These are phyloP conservation scores for Cymbidium sinense DNA, from an alignment of 106 monocot genomes.

Conservation along the genomic window DNA sequence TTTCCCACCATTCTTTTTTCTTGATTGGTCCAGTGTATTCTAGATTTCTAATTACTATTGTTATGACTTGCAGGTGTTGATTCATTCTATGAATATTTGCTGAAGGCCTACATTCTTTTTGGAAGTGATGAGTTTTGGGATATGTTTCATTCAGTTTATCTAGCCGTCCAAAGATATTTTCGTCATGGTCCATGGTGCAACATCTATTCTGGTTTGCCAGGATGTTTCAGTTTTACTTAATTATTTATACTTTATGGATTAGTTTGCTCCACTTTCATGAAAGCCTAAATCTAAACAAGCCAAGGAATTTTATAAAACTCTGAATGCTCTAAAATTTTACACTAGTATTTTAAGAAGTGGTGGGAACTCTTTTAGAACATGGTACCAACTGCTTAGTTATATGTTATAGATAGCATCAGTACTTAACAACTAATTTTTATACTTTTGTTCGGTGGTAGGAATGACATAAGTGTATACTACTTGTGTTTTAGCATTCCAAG, in stretches of 20 bases:
- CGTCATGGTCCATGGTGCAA: slow-evolving; percentile 92
- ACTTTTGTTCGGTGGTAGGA: no score
- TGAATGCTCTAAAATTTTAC: neutral
- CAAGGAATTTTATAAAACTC: neutral
- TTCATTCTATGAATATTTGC: slow-evolving; percentile 92
- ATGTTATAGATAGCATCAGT: neutral
- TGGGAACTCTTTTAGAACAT: neutral
- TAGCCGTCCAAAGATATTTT: slow-evolving; percentile 88
- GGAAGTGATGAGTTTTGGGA: slow-evolving; percentile 87
- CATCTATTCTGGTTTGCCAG: slow-evolving; percentile 19
- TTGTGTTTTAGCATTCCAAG: no score
- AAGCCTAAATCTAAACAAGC: neutral
- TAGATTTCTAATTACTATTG: neutral
- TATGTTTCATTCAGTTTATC: slow-evolving; percentile 87
- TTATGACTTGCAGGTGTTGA: slow-evolving; percentile 67
- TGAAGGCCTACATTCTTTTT: slow-evolving; percentile 90
- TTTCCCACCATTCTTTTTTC: neutral
- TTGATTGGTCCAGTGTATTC: no score
- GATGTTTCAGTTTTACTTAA: slow-evolving; percentile 1
- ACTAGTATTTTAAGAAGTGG: neutral
- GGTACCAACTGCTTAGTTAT: neutral
- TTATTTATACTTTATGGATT: neutral
- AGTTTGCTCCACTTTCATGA: neutral
- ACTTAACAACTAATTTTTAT: no score
- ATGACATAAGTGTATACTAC: no score